Evolutionary conservation across 371 early-diverging fungal species (phyloP), one percentile per base, ranked within the genome.

Genomic region (Lichtheimia corymbifera): DNA sequence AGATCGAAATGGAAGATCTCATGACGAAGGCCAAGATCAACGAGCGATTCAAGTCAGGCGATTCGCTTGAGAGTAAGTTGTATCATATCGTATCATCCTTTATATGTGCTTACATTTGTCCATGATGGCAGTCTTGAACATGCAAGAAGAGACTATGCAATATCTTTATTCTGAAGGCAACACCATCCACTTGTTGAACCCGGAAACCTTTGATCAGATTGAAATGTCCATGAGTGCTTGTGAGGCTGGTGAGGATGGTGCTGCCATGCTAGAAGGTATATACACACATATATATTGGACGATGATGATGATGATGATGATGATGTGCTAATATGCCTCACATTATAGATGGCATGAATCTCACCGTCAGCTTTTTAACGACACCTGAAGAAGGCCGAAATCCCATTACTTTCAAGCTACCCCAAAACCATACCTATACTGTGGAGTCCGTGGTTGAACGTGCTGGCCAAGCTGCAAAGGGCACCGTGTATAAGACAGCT

Each of bases 201-300:
- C 83, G 45, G 84, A 85, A 50, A 83, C 85, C 0, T 88, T 81
- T 68, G 93, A 93, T 59, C 91, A 92, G 76, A 76, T 88, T 43
- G 83, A 85, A 30, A 70, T 92, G 63, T 67, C 79, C 1, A 58
- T 74, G 24, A 73, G 69, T 3, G 64, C 78, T 3, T 74, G 92
- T 55, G 91, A 89, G 69, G 90, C 88, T 59, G 83, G 73, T 27
- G 67, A 66, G 28, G 59, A 73, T 28, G 67, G 74, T 13, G 62
- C 73, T 12, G 53, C 56, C 18, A 71, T 80, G 71, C 49, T 80
- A 13, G 79, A 78, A 72, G 80, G 80, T 77, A 72, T n/a, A n/a
- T n/a, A n/a, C n/a, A n/a, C n/a, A n/a, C n/a, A n/a, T n/a, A n/a
- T n/a, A n/a, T 43, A 25, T 9, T 40, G 24, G 30, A 50, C 27